Percentiles rank a stretch among this genome's conserved stretches.
phyloP scores from a whole-genome alignment of 2,329 filamentous ascomycete species.

The Fulvia fulva region DNA sequence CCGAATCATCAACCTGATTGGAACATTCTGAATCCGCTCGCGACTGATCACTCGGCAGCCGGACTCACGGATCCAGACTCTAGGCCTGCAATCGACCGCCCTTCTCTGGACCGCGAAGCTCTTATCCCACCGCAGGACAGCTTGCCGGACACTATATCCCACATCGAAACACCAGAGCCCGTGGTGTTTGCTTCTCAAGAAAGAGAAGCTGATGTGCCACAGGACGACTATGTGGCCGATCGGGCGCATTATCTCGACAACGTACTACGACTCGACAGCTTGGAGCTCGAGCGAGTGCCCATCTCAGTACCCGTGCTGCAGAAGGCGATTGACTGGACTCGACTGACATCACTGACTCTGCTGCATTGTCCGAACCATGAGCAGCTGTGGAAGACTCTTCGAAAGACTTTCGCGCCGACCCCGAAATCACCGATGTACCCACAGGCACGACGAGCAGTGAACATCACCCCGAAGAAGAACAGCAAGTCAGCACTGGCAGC shows the following conservation, averaged over 20 bases:
- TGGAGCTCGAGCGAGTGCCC: constrained; percentile 71
- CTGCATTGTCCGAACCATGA: constrained; percentile 71
- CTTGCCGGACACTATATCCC: neutral
- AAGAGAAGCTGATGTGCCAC: neutral
- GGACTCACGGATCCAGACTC: neutral
- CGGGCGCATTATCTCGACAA: constrained; percentile 47
- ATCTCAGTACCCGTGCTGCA: constrained; percentile 69
- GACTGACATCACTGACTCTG: constrained; percentile 67
- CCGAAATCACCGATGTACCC: constrained; percentile 37
- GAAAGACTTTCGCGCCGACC: constrained; percentile 47
- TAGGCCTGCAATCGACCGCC: neutral
- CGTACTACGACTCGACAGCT: constrained; percentile 62
- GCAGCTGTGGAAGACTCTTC: constrained; percentile 68
- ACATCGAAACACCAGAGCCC: neutral
- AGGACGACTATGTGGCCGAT: constrained; percentile 13
- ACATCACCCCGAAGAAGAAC: constrained; percentile 30
- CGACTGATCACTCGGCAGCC: neutral
- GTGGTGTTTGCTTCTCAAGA: neutral
- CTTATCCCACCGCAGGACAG: neutral
- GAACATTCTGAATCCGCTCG: neutral
- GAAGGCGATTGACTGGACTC: constrained; percentile 70
- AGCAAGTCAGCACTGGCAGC: constrained; percentile 7
- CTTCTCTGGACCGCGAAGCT: neutral
- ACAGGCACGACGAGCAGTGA: constrained; percentile 29
- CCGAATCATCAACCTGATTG: neutral